Base-by-base conservation (phyloP, 352 stramenopile genomes). In the Phytophthora tubulina region DNA sequence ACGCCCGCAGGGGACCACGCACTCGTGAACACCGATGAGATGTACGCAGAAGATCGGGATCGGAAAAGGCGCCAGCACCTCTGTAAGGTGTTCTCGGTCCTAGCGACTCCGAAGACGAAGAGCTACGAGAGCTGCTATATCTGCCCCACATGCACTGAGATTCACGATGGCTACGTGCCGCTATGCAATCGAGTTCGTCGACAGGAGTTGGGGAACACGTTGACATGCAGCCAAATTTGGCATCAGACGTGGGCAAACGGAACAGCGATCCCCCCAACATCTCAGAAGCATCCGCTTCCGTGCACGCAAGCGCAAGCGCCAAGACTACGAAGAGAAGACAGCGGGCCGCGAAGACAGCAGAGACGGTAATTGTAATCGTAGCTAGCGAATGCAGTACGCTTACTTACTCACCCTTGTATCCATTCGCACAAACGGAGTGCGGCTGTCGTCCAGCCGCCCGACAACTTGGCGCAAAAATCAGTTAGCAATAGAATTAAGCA, bases 141-240 rank as follows among this genome's bases (percentile, higher is more conserved):
- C 27, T 72, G 45, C 15, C 32, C 17, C 14, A 7, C 11, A 5
- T 72, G 46, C 38, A 61, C 13, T 3, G 60, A 61, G 14, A 7
- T 17, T 9, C 8, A 31, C 9, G 39, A 31, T 5, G 49, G 60
- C 9, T 53, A 35, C 38, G 60, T 55, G 6, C 49, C 39, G 13
- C 60, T 61, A 27, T 68, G 30, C 10, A 52, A 46, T 27, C 41
- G 41, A 4, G 50, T 61, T 3, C 49, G 30, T 7, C 50, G 60
- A 3, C 1, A 33, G 9, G 60, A 55, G 4, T 33, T 15, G 3
- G 60, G 38, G 8, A 68, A 68, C 50, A 55, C 4, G 14, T 33
- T 55, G 5, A 68, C 50, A 10, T 68, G 41, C 49, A 30, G 10
- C 14, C 60, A 68, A 36, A 61, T 68, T n/a, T 61, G 60, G 38